A percentile compares a stretch with the other conserved stretches of the same genome.
Conservation (phyloP, 2,329 filamentous ascomycete species). For the Calonectria pseudoturangicola region DNA sequence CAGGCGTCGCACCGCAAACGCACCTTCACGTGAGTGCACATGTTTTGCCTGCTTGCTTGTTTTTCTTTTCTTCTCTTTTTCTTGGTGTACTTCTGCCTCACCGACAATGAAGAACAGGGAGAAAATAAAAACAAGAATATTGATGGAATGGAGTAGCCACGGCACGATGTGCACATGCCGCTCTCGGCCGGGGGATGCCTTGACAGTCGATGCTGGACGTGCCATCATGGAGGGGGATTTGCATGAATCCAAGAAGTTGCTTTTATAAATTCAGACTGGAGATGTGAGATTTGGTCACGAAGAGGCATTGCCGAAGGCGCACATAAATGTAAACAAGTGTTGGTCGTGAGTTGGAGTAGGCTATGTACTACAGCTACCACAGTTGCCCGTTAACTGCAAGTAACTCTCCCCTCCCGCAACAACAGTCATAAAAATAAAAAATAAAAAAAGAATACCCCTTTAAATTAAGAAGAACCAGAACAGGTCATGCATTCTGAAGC, state of each 20-base stretch:
- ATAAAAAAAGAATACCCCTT: not conserved
- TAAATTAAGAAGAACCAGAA: not conserved
- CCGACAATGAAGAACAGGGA: too few species aligned
- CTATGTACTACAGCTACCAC: slow-evolving; percentile 3
- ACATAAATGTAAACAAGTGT: not conserved
- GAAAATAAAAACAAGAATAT: not conserved
- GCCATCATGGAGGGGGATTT: not conserved
- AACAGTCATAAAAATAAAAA: too few species aligned
- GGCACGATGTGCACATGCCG: not conserved
- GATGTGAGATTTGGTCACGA: not conserved
- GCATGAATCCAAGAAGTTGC: not conserved
- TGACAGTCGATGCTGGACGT: not conserved
- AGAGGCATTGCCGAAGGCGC: slow-evolving; percentile 19
- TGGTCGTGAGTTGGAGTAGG: not conserved
- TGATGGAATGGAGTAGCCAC: not conserved
- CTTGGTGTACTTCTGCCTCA: not conserved
- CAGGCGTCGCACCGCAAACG: slow-evolving; percentile 31
- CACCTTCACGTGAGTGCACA: slow-evolving; percentile 31
- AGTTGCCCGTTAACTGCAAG: not conserved
- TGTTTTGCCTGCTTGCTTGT: not conserved
- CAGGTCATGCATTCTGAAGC: not conserved
- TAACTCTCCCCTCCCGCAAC: slow-evolving; percentile 1
- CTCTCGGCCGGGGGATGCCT: not conserved
- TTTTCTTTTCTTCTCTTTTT: not conserved
- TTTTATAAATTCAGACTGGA: not conserved